Evolutionary conservation across 257 asterid species (phyloP).

Genomic region (Petunia axillaris): DNA sequence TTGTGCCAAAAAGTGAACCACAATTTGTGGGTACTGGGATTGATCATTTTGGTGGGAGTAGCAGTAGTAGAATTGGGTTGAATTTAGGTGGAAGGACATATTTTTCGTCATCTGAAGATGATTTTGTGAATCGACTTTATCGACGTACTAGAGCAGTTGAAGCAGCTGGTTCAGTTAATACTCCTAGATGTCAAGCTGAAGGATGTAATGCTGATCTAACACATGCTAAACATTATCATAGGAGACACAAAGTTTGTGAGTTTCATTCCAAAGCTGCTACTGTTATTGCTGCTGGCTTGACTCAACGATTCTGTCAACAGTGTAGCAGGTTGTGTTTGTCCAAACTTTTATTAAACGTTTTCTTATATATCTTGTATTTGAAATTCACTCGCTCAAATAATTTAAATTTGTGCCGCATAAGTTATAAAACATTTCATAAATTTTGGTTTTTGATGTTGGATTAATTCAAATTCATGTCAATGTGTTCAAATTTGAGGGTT

Average conservation of each 20-base stretch:
- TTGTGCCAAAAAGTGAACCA: slow-evolving; percentile 87
- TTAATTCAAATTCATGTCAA: too few relatives aligned
- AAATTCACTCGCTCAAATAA: slow-evolving; percentile 25
- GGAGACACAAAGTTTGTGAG: slow-evolving; percentile 99
- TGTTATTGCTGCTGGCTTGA: slow-evolving; percentile 87
- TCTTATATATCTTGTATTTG: too few relatives aligned
- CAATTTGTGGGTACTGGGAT: slow-evolving; percentile 40
- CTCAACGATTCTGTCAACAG: slow-evolving; percentile 99
- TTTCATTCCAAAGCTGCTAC: slow-evolving; percentile 96
- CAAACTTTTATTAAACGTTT: neutral
- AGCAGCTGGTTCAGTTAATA: slow-evolving; percentile 65
- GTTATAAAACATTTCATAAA: too few relatives aligned
- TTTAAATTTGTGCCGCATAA: too few relatives aligned
- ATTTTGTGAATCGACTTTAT: slow-evolving; percentile 96
- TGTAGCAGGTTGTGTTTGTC: slow-evolving; percentile 82
- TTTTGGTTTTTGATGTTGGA: too few relatives aligned
- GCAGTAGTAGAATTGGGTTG: slow-evolving; percentile 61
- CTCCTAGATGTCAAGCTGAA: slow-evolving; percentile 92
- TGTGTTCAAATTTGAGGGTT: too few relatives aligned
- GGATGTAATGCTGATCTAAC: slow-evolving; percentile 93
- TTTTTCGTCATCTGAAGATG: slow-evolving; percentile 91
- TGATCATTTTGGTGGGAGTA: slow-evolving; percentile 32
- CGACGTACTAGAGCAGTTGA: slow-evolving; percentile 84
- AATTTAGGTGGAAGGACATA: slow-evolving; percentile 92
- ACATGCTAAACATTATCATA: slow-evolving; percentile 95